Conservation (phyloP, 73 alveolate species). For the Paramecium bursaria region DNA sequence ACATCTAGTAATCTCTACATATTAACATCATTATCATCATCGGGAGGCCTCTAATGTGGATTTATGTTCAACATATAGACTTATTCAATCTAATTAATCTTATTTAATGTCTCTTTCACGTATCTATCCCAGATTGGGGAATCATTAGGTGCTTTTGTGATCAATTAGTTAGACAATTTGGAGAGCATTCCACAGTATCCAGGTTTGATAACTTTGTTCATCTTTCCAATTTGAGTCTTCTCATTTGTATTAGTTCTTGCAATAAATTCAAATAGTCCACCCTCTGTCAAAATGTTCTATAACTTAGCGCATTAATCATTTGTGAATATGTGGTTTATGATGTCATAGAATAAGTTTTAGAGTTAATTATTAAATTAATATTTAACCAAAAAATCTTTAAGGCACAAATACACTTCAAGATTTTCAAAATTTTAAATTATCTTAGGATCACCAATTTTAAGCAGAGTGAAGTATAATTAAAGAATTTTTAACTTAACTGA, state of each 20-base stretch:
- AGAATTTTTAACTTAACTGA: slow-evolving; percentile 32
- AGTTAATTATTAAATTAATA: slow-evolving; percentile 53
- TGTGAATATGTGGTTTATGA: background rate
- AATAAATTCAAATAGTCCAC: background rate
- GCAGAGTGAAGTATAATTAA: background rate
- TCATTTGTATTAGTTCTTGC: background rate
- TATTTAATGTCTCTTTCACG: background rate
- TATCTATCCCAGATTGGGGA: slow-evolving; percentile 15
- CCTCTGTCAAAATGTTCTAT: background rate
- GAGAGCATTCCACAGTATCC: slow-evolving; percentile 24
- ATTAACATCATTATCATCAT: background rate
- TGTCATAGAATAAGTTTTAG: slow-evolving; percentile 8
- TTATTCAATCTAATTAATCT: background rate
- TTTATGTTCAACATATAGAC: slow-evolving; percentile 34
- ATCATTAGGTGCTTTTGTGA: background rate
- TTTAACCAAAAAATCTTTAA: background rate
- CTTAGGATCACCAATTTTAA: background rate
- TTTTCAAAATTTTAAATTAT: background rate
- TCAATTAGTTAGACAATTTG: slow-evolving; percentile 22
- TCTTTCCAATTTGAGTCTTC: background rate
- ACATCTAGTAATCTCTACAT: slow-evolving; percentile 13
- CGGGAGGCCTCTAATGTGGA: background rate
- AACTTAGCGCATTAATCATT: background rate
- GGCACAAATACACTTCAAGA: background rate
- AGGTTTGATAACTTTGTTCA: background rate